Evolutionary conservation across 306 rosid species (phyloP).

Genomic region (Boehmeria nivea): DNA sequence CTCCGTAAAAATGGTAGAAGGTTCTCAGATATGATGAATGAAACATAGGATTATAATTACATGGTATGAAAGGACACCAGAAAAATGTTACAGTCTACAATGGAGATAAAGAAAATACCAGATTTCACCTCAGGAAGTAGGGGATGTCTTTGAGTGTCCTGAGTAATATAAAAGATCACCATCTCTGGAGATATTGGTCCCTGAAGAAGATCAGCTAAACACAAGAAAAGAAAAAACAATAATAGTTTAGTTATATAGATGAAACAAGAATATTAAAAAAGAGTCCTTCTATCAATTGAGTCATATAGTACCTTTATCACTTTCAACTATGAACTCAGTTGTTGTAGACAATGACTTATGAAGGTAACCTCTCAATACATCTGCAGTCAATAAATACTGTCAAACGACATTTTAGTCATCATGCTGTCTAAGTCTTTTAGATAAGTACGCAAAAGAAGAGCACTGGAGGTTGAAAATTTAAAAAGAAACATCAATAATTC

Average conservation of each 20-base stretch:
- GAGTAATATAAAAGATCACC: constrained; percentile 84
- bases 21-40: background rate
- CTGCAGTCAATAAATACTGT: constrained; percentile 77
- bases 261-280: constrained; percentile 5
- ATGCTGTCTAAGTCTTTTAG: constrained; percentile 12
- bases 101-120: constrained; percentile 39
- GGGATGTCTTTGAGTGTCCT: constrained; percentile 95
- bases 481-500: background rate
- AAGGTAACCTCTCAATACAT: constrained; percentile 76
- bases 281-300: background rate
- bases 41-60: background rate
- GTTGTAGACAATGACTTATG: constrained; percentile 78
- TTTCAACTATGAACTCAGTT: constrained; percentile 75
- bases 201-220: constrained; percentile 61
- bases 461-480: background rate
- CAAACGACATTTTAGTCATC: constrained; percentile 39
- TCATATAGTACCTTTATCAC: constrained; percentile 52
- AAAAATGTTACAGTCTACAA: background rate
- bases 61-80: background rate
- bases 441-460: constrained; percentile 3
- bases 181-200: constrained; percentile 68
- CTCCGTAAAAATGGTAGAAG: too few relatives aligned
- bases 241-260: constrained; percentile 13
- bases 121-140: constrained; percentile 81
- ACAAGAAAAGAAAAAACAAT: constrained; percentile 5